Conservation (phyloP, 2,329 filamentous ascomycete genomes). For the Fusarium tanahbumbuense region DNA sequence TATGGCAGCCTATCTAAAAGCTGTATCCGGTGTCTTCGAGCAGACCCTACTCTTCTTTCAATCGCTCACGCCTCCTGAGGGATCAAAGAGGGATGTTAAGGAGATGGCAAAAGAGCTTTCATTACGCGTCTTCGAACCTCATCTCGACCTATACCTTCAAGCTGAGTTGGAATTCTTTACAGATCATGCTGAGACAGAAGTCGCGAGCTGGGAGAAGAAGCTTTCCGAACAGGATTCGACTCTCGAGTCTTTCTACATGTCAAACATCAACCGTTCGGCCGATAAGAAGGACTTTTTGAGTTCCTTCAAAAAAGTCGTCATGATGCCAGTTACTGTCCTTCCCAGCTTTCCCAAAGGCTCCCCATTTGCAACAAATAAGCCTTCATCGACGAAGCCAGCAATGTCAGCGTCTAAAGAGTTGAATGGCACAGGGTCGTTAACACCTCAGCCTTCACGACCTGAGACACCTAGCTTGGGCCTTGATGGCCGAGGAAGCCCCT, state of each 20-base stretch:
- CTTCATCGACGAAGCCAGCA: conserved; percentile 41
- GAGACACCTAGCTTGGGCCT: conserved; percentile 60
- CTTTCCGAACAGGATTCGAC: conserved; percentile 90
- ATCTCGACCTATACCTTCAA: conserved; percentile 91
- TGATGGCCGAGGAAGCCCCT: conserved; percentile 55
- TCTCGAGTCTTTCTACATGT: conserved; percentile 95
- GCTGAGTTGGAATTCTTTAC: conserved; percentile 92
- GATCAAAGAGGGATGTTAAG: conserved; percentile 68
- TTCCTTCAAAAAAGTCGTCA: conserved; percentile 98
- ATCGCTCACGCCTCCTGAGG: conserved; percentile 74
- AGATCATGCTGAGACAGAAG: conserved; percentile 78
- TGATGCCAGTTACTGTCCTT: conserved; percentile 96
- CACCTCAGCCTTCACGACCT: conserved; percentile 59
- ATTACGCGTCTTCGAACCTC: conserved; percentile 83
- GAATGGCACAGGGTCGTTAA: conserved; percentile 44
- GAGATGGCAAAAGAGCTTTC: conserved; percentile 76
- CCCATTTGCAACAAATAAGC: conserved; percentile 64
- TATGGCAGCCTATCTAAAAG: conserved; percentile 82
- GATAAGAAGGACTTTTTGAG: conserved; percentile 97
- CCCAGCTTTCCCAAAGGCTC: conserved; percentile 73
- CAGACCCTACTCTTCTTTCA: conserved; percentile 83
- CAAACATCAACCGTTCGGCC: conserved; percentile 90
- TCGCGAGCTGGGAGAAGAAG: conserved; percentile 90
- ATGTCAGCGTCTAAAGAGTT: conserved; percentile 37
- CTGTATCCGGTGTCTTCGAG: conserved; percentile 87